phyloP scores from a whole-genome alignment of 441 rosid genomes.

The Arabidopsis hybrid region DNA sequence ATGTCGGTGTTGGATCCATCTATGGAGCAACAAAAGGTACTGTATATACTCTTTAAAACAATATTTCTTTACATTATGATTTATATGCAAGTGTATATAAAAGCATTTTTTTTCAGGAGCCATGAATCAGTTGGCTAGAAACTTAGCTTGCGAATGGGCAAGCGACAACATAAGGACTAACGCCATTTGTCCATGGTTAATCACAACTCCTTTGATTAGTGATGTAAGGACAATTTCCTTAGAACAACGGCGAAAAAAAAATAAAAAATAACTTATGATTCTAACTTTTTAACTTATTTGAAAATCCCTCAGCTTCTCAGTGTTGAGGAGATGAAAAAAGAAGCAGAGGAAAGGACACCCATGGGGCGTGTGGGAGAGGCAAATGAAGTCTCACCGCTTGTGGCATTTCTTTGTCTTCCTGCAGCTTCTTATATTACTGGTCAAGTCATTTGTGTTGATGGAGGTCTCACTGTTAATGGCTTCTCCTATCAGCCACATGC shows the following conservation, averaged over 20 bases:
- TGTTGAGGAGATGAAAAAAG: neutral
- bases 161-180: slow-evolving; percentile 2
- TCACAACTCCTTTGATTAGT: neutral
- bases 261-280: neutral
- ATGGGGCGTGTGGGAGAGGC: slow-evolving; percentile 74
- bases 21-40: neutral
- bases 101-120: neutral
- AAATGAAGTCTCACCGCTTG: slow-evolving; percentile 72
- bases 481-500: slow-evolving; percentile 42
- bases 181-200: neutral
- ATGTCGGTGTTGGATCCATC: neutral
- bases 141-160: slow-evolving; percentile 16
- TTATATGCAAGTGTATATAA: neutral
- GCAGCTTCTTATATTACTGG: slow-evolving; percentile 83
- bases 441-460: slow-evolving; percentile 73
- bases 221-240: neutral
- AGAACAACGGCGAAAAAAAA: neutral
- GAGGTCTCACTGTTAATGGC: slow-evolving; percentile 68
- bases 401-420: slow-evolving; percentile 74
- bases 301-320: no score
- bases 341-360: slow-evolving; percentile 38
- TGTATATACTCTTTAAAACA: neutral
- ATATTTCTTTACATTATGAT: neutral
- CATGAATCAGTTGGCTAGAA: slow-evolving; percentile 5
- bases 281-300: neutral